Percentiles rank a stretch among this genome's conserved stretches.
phyloP scores from a whole-genome alignment of 768 basidiomycete species.

The Lactarius deliciosus region DNA sequence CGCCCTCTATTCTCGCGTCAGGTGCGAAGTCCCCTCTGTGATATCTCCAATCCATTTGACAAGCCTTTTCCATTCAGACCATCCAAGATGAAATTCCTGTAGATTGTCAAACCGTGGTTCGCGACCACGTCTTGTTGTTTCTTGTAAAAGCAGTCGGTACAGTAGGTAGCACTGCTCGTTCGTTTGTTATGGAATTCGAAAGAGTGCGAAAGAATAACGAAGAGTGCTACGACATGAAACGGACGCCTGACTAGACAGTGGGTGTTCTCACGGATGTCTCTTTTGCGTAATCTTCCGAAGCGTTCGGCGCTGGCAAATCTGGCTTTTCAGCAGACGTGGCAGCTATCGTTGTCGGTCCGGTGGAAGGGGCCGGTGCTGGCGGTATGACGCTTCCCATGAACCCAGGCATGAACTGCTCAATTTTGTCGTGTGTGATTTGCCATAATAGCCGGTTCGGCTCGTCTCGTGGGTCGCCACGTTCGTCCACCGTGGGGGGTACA shows the following conservation, averaged over 20 bases:
- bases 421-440: slow-evolving; percentile 79
- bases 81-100: slow-evolving; percentile 25
- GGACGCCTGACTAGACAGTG: neutral
- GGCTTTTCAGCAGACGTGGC: neutral
- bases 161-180: neutral
- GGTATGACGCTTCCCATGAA: slow-evolving; percentile 76
- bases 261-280: neutral
- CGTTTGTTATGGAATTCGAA: neutral
- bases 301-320: neutral
- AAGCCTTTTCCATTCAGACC: slow-evolving; percentile 4
- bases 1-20: slow-evolving; percentile 36
- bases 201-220: neutral
- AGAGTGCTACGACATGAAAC: neutral
- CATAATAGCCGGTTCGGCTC: slow-evolving; percentile 72
- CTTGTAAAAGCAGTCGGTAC: neutral
- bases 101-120: neutral
- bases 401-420: slow-evolving; percentile 90
- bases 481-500: slow-evolving; percentile 55
- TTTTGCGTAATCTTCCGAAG: neutral
- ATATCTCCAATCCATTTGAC: neutral
- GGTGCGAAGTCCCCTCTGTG: slow-evolving; percentile 9
- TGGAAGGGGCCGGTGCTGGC: slow-evolving; percentile 35
- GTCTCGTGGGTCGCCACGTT: slow-evolving; percentile 47
- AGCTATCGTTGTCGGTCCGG: neutral
- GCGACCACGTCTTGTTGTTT: neutral